Percentiles rank a stretch among this genome's conserved stretches.
Evolutionary conservation across 805 yeast genomes (phyloP).

Genomic region (Cyberlindnera galapagoensis): DNA sequence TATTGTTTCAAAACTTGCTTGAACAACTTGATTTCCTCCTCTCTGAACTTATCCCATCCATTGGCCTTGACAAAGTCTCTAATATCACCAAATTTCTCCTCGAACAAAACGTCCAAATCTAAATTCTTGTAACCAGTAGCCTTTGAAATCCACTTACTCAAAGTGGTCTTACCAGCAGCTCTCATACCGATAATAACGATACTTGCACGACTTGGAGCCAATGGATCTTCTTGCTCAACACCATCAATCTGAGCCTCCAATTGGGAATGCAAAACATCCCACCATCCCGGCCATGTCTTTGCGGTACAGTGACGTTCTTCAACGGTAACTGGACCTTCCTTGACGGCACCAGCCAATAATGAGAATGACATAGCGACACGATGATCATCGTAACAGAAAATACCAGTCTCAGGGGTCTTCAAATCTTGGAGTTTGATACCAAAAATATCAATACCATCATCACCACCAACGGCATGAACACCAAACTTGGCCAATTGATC

Average conservation of each 20-base stretch:
- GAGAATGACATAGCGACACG: conserved; percentile 98
- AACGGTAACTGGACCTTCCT: conserved; percentile 50
- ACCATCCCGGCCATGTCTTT: conserved; percentile 99
- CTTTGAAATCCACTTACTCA: conserved; percentile 73
- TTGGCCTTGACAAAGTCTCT: conserved; percentile 51
- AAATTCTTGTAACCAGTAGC: conserved; percentile 58
- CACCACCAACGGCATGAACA: conserved; percentile 74
- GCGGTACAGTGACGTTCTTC: conserved; percentile 90
- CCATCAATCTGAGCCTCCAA: conserved; percentile 70
- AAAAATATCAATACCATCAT: conserved; percentile 85
- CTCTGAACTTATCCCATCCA: conserved; percentile 90
- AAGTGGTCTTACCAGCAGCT: conserved; percentile 92
- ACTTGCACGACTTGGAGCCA: conserved; percentile 35
- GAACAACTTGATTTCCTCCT: conserved; percentile 52
- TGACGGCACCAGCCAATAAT: conserved; percentile 68
- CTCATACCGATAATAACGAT: conserved; percentile 92
- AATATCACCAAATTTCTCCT: conserved; percentile 44
- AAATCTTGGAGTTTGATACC: conserved; percentile 54
- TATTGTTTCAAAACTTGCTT: conserved; percentile 37
- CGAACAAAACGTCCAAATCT: conserved; percentile 75
- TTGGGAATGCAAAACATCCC: conserved; percentile 80
- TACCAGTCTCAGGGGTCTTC: conserved; percentile 53
- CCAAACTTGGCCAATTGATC: conserved; percentile 86
- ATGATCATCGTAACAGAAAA: conserved; percentile 87
- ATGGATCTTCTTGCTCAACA: conserved; percentile 39